These are phyloP conservation scores for Halophytophthora batemanensis DNA, from an alignment of 352 stramenopile genomes.

Conservation along the genomic window DNA sequence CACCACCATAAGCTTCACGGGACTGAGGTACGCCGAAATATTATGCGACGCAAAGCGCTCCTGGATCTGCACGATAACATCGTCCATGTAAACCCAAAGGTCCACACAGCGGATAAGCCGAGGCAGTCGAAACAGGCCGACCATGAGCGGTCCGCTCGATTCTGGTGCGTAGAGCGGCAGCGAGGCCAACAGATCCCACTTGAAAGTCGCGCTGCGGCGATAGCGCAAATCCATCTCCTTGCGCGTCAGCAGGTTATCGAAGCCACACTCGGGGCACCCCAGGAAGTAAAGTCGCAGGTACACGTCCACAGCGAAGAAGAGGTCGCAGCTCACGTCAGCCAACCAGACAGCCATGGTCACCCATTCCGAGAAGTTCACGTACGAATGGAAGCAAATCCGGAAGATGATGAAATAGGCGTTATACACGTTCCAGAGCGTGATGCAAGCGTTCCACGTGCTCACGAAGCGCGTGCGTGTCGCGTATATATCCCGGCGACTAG, in stretches of 20 bases:
- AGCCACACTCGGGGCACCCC: constrained; percentile 30
- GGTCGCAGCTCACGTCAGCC: constrained; percentile 52
- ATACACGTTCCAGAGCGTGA: constrained; percentile 67
- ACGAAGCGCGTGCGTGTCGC: constrained; percentile 19
- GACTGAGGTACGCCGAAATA: constrained; percentile 65
- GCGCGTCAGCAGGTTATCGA: constrained; percentile 45
- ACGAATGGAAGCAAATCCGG: constrained; percentile 58
- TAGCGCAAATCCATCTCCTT: constrained; percentile 34
- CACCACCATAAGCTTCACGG: constrained; percentile 69
- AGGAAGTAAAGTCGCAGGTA: constrained; percentile 75
- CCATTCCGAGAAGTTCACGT: constrained; percentile 31
- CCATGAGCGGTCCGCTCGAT: constrained; percentile 23
- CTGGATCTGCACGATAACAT: constrained; percentile 68
- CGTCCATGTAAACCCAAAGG: constrained; percentile 54
- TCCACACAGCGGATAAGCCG: constrained; percentile 51
- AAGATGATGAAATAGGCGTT: constrained; percentile 67
- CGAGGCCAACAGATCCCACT: constrained; percentile 50
- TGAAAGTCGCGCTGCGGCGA: constrained; percentile 36
- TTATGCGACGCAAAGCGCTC: constrained; percentile 64
- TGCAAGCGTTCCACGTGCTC: constrained; percentile 40
- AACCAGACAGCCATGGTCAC: constrained; percentile 24
- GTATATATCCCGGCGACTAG: constrained; percentile 9
- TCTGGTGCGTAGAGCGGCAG: constrained; percentile 44
- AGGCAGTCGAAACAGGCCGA: constrained; percentile 48
- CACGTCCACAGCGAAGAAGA: constrained; percentile 52